Percentiles rank a stretch among this genome's conserved stretches.
Conservation (phyloP, 1,284 basidiomycete species). For the Golubevia sp. region DNA sequence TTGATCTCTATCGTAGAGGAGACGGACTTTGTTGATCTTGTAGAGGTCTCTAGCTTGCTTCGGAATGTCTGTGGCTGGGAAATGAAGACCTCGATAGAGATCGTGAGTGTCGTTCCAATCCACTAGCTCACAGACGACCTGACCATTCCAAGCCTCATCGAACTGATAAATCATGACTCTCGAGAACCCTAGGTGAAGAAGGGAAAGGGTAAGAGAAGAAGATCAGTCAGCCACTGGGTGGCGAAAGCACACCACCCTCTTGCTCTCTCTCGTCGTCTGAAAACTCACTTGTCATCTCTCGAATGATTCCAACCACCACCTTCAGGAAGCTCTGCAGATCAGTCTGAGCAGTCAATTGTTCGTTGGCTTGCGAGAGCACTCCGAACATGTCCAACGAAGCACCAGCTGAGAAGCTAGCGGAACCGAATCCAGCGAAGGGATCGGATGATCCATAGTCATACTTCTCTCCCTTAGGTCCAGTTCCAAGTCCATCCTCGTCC, state of each 20-base stretch:
- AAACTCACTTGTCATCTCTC: conserved; percentile 69
- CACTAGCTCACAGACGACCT: conserved; percentile 81
- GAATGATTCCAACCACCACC: conserved; percentile 77
- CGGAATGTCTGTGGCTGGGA: conserved; percentile 69
- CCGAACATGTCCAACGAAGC: conserved; percentile 49
- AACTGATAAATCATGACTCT: conserved; percentile 88
- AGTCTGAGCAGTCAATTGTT: conserved; percentile 75
- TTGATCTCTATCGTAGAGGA: conserved; percentile 79
- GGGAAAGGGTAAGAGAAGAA: conserved; percentile 7
- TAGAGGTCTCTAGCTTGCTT: conserved; percentile 69
- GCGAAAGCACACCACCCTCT: background rate
- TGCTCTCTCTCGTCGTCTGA: background rate
- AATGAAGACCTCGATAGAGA: conserved; percentile 76
- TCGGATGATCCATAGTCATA: too few species aligned
- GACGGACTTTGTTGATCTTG: conserved; percentile 75
- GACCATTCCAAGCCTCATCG: conserved; percentile 70
- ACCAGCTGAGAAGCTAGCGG: background rate
- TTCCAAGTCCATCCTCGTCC: background rate
- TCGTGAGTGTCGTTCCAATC: conserved; percentile 82
- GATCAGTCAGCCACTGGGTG: background rate
- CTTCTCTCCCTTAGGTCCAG: too few species aligned
- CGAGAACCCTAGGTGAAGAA: conserved; percentile 28
- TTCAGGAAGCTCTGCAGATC: conserved; percentile 77
- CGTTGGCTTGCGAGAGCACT: conserved; percentile 81
- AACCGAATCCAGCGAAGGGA: too few species aligned